Evolutionary conservation across 2,329 filamentous ascomycete species (phyloP), one percentile per base, ranked within the genome.

Genomic region (Ilyonectria mors-panacis): DNA sequence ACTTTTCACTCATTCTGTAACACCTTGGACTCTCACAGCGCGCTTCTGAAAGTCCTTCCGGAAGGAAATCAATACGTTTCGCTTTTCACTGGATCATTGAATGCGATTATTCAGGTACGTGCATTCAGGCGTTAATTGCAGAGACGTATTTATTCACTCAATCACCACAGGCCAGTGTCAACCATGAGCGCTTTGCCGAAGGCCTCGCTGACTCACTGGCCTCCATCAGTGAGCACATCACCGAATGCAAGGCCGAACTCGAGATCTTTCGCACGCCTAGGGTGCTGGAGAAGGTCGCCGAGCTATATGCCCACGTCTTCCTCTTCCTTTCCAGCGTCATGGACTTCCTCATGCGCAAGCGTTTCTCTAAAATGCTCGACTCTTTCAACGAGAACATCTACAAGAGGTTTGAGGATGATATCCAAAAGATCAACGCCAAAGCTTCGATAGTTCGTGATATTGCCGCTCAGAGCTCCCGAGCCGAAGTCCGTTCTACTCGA

Each of bases 21-120:
- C 6, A 72, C 67, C 0, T 26, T 78, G 13, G 54, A 75, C 56
- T 71, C 74, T 0, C 77, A 79, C 28, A 70, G 67, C 6, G 28
- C 67, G 1, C 64, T 78, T 0, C 26, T 79, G 7, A 53, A 76
- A n/a, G 55, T 78, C 9, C 70, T 79, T 0, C 76, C 77, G 0
- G 69, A 75, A 5, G 73, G 75, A 2, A 78, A 73, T 21, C 72
- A 79, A 54, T 79, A 79, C 21, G 71, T 77, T 3, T 77, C 76
- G 0, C 61, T 79, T 0, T 78, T 78, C n/a, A 70, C 75, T 2
- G 77, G 77, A 0, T 68, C 67, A 0, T 47, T 78, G 4, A 76
- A 71, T n/a, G 70, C 70, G 5, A 63, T 79, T 10, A 74, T 78
- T n/a, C 67, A 76, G 58, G 75, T 73, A 48, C 0, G 45, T 28